Conservation (phyloP, 192 early-diverging fungal species). For the Globomyces pollinis-pini region DNA sequence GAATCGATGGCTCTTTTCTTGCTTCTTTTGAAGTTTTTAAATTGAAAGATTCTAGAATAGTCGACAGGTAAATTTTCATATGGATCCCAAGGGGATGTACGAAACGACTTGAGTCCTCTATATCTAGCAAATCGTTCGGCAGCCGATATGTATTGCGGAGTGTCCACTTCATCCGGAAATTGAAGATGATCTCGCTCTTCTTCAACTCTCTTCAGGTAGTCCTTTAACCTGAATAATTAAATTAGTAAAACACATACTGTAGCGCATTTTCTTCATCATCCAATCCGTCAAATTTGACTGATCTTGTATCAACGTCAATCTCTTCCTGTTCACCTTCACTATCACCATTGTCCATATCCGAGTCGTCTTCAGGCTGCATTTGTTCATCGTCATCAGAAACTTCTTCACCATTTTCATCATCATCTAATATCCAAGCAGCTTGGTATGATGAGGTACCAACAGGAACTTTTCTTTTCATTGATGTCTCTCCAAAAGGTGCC, state of each 20-base stretch:
- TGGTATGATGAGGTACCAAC: constrained; percentile 96
- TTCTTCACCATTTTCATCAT: constrained; percentile 59
- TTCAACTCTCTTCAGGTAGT: constrained; percentile 58
- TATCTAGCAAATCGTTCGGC: constrained; percentile 84
- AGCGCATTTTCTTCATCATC: constrained; percentile 29
- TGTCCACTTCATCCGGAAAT: constrained; percentile 97
- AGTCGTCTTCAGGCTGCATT: constrained; percentile 45
- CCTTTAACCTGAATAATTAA: constrained; percentile 15
- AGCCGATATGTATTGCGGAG: constrained; percentile 77
- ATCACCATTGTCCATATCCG: constrained; percentile 32
- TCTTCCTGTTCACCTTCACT: constrained; percentile 36
- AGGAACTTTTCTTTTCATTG: constrained; percentile 69
- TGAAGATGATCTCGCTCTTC: constrained; percentile 68
- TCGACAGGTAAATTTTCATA: constrained; percentile 97
- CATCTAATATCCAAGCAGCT: constrained; percentile 94
- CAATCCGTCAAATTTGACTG: constrained; percentile 29
- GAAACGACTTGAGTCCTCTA: constrained; percentile 89
- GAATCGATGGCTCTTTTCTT: constrained; percentile 62
- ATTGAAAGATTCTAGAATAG: constrained; percentile 94
- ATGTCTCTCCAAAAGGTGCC: constrained; percentile 18
- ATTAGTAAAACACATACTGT: constrained; percentile 13
- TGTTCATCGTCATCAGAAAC: constrained; percentile 18
- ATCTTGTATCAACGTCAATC: constrained; percentile 31
- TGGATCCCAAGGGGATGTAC: constrained; percentile 95
- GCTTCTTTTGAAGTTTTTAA: constrained; percentile 79